A percentile compares a stretch with the other conserved stretches of the same genome.
These are phyloP conservation scores for Discostella stelligeroides DNA, from an alignment of 108 stramenopile species.

Conservation along the genomic window DNA sequence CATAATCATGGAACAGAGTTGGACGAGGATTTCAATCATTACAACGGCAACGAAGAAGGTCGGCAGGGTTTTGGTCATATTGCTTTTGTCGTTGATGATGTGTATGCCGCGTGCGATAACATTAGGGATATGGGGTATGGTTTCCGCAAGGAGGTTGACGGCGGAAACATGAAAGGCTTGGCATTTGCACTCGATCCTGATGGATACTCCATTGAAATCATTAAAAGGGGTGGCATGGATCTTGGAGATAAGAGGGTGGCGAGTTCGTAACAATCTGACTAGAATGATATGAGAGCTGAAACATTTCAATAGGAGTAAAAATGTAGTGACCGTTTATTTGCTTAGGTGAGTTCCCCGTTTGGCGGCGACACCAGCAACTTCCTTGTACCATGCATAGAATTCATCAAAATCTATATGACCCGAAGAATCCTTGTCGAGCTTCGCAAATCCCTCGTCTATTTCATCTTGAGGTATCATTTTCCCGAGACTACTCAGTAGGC, in stretches of 20 bases:
- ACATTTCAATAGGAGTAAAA: background rate
- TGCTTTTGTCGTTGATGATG: constrained; percentile 96
- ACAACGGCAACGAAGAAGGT: constrained; percentile 95
- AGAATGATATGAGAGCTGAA: too few species aligned
- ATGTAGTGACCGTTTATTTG: too few species aligned
- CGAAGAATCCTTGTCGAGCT: constrained; percentile 46
- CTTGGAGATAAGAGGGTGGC: constrained; percentile 70
- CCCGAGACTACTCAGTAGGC: constrained; percentile 5
- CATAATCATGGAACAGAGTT: constrained; percentile 94
- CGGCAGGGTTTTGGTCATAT: constrained; percentile 97
- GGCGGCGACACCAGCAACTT: constrained; percentile 22
- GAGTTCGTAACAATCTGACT: background rate
- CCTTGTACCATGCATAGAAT: constrained; percentile 57
- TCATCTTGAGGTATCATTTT: constrained; percentile 6
- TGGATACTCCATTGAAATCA: constrained; percentile 84
- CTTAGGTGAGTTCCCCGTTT: constrained; percentile 3
- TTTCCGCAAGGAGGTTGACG: constrained; percentile 84
- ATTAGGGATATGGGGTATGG: constrained; percentile 80
- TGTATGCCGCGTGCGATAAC: constrained; percentile 88
- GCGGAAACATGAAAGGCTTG: constrained; percentile 87
- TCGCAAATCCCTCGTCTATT: constrained; percentile 41
- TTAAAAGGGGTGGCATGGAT: constrained; percentile 78
- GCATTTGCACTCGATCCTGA: constrained; percentile 90
- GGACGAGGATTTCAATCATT: constrained; percentile 79
- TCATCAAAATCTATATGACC: constrained; percentile 58